Evolutionary conservation across 192 early-diverging fungal species (phyloP).

Genomic region (Backusella macrospora): DNA sequence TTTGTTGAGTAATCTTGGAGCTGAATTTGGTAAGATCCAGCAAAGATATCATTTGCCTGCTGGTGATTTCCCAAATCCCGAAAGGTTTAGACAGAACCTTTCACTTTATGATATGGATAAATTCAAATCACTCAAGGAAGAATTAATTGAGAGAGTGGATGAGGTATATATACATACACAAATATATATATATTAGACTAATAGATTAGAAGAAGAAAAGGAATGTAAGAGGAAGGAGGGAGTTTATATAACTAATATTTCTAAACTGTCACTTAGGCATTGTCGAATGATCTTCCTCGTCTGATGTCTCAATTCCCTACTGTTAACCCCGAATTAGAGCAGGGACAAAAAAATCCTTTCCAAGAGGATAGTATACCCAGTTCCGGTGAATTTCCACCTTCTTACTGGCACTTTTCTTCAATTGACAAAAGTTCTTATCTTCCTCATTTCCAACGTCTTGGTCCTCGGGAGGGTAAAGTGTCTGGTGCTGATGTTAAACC

Average conservation of each 20-base stretch:
- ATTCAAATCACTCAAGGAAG: slow-evolving; percentile 51
- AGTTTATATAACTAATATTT: neutral
- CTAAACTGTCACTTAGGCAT: slow-evolving; percentile 26
- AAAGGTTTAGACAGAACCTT: slow-evolving; percentile 44
- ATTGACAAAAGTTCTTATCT: slow-evolving; percentile 46
- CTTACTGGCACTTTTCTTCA: slow-evolving; percentile 39
- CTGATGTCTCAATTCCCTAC: slow-evolving; percentile 46
- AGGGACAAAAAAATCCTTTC: slow-evolving; percentile 46
- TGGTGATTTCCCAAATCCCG: slow-evolving; percentile 52
- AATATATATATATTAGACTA: no score
- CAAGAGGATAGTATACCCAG: slow-evolving; percentile 5
- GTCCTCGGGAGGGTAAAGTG: slow-evolving; percentile 44
- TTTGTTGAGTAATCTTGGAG: slow-evolving; percentile 66
- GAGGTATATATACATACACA: slow-evolving; percentile 33
- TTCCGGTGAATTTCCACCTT: slow-evolving; percentile 29
- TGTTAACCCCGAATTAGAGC: slow-evolving; percentile 41
- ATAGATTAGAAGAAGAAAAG: neutral
- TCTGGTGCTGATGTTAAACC: slow-evolving; percentile 45
- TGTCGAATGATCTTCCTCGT: slow-evolving; percentile 49
- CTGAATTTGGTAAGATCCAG: slow-evolving; percentile 71
- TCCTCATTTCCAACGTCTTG: slow-evolving; percentile 39
- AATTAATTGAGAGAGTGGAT: slow-evolving; percentile 45
- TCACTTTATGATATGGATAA: slow-evolving; percentile 51
- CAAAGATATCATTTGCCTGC: slow-evolving; percentile 64
- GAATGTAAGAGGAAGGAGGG: neutral